These are phyloP conservation scores for Tetrastigma voinierianum DNA, from an alignment of 164 flowering plant genomes.

Conservation along the genomic window DNA sequence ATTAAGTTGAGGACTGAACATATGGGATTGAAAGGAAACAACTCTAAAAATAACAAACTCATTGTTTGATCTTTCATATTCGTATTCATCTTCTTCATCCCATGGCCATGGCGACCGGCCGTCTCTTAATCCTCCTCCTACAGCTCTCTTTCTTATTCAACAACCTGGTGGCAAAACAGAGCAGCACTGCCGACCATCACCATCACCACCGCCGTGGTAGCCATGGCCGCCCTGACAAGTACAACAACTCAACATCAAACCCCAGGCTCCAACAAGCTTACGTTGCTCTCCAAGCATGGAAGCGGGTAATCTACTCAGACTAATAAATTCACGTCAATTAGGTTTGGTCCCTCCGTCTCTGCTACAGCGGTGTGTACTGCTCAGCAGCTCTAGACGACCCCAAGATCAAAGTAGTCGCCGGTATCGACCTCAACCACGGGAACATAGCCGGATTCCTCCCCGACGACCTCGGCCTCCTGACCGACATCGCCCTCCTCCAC, in stretches of 20 bases:
- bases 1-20: slow-evolving; percentile 9
- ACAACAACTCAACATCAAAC: slow-evolving; percentile 22
- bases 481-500: slow-evolving; percentile 72
- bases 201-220: slow-evolving; percentile 20
- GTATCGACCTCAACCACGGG: slow-evolving; percentile 66
- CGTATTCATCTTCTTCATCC: slow-evolving; percentile 28
- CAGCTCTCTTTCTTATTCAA: slow-evolving; percentile 20
- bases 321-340: slow-evolving; percentile 55
- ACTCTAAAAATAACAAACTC: slow-evolving; percentile 12
- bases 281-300: slow-evolving; percentile 79
- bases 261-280: slow-evolving; percentile 60
- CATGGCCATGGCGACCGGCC: slow-evolving; percentile 4
- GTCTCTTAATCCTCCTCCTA: slow-evolving; percentile 29
- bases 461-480: slow-evolving; percentile 59
- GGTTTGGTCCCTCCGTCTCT: slow-evolving; percentile 70
- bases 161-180: slow-evolving; percentile 32
- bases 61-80: background rate
- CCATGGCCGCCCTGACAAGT: slow-evolving; percentile 23
- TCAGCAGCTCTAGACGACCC: slow-evolving; percentile 41
- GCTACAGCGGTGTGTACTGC: slow-evolving; percentile 60
- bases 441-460: slow-evolving; percentile 74
- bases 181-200: slow-evolving; percentile 18
- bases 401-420: slow-evolving; percentile 49
- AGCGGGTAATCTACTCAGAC: slow-evolving; percentile 69
- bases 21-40: slow-evolving; percentile 4